Evolutionary conservation across 768 basidiomycete genomes (phyloP).

Genomic region (Albatrellus ellisii): DNA sequence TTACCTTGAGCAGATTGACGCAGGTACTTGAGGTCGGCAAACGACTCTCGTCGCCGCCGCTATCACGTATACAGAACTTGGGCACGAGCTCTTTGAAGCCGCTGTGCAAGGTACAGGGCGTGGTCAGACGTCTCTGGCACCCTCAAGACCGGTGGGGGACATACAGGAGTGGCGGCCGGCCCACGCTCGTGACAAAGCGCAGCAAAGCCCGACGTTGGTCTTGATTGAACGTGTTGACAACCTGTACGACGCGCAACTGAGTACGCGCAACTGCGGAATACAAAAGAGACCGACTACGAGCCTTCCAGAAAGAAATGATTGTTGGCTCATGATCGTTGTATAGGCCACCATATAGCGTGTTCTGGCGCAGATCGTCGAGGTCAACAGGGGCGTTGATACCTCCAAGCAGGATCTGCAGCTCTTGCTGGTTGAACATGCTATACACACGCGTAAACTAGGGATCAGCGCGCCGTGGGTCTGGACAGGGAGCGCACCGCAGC

Average conservation of each 20-base stretch:
- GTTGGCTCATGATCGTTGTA: conserved; percentile 61
- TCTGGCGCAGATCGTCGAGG: conserved; percentile 59
- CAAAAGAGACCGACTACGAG: conserved; percentile 18
- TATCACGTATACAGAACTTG: conserved; percentile 78
- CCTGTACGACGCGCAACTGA: conserved; percentile 32
- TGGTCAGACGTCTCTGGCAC: too few species aligned
- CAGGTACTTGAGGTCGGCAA: conserved; percentile 77
- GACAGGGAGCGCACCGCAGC: conserved; percentile 42
- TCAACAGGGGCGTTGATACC: conserved; percentile 81
- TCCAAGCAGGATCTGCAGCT: conserved; percentile 84
- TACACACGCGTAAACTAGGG: not conserved
- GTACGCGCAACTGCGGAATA: conserved; percentile 2
- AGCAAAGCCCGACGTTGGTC: conserved; percentile 69
- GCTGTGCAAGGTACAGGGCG: conserved; percentile 20
- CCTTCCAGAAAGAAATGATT: conserved; percentile 76
- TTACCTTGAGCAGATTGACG: conserved; percentile 82
- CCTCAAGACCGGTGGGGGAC: conserved; percentile 13
- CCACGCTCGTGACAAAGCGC: conserved; percentile 88
- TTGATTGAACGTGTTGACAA: conserved; percentile 67
- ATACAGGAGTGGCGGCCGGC: conserved; percentile 76
- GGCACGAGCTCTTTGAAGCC: conserved; percentile 84
- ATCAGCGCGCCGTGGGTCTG: too few species aligned
- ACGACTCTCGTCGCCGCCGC: conserved; percentile 56
- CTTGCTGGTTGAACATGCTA: conserved; percentile 97
- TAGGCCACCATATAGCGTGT: conserved; percentile 77